phyloP scores from a whole-genome alignment of 129 eudicot species.

The Flaveria robusta region DNA sequence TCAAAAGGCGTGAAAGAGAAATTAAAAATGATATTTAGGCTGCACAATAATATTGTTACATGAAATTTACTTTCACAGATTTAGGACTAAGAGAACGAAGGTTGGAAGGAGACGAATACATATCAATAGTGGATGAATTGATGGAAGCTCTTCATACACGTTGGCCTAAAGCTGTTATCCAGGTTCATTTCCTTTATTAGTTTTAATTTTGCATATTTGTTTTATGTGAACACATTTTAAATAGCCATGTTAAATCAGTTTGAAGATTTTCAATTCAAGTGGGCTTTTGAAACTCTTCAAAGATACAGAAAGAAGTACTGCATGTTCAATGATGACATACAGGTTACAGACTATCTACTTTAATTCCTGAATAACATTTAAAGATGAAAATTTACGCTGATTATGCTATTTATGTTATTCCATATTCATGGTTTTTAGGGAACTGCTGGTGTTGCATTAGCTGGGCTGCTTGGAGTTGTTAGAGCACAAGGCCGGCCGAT shows the following conservation, averaged over 20 bases:
- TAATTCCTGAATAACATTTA: not conserved
- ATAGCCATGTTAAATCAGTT: slow-evolving; percentile 52
- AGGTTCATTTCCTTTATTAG: slow-evolving; percentile 48
- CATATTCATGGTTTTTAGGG: slow-evolving; percentile 50
- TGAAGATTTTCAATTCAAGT: slow-evolving; percentile 98
- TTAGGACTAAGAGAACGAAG: slow-evolving; percentile 87
- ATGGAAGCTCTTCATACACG: slow-evolving; percentile 96
- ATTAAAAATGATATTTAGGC: not conserved
- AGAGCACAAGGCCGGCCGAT: slow-evolving; percentile 88
- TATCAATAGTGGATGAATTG: slow-evolving; percentile 85
- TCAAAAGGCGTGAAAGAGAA: slow-evolving; percentile 2
- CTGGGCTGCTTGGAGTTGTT: slow-evolving; percentile 91
- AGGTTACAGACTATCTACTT: slow-evolving; percentile 46
- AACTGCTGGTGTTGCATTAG: slow-evolving; percentile 97
- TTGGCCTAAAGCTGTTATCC: slow-evolving; percentile 98
- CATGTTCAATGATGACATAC: slow-evolving; percentile 98
- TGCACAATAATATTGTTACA: slow-evolving; percentile 19
- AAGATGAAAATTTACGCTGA: not conserved
- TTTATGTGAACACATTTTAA: not conserved
- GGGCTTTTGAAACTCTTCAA: slow-evolving; percentile 95
- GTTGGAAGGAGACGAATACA: slow-evolving; percentile 94
- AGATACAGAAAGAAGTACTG: slow-evolving; percentile 83
- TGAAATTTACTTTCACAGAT: slow-evolving; percentile 53
- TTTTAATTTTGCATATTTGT: slow-evolving; percentile 1
- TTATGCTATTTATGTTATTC: not conserved